Evolutionary conservation across 1,284 basidiomycete genomes (phyloP).

Genomic region (Ceratobasidium sp.): DNA sequence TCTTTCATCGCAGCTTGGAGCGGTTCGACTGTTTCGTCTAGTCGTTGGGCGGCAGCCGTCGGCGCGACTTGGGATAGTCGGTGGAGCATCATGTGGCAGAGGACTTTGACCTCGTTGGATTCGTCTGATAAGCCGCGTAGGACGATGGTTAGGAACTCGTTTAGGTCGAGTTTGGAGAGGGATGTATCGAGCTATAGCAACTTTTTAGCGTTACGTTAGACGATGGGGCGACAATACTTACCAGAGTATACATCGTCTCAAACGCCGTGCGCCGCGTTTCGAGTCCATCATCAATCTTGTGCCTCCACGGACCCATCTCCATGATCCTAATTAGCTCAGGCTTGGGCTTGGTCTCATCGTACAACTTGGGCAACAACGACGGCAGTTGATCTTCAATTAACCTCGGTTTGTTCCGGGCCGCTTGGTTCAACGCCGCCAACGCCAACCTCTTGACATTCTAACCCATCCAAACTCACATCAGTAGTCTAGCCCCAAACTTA

Average conservation of each 20-base stretch:
- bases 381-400: slow-evolving; percentile 89
- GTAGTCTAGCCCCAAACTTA: slow-evolving; percentile 34
- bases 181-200: slow-evolving; percentile 88
- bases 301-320: slow-evolving; percentile 98
- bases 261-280: slow-evolving; percentile 97
- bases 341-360: slow-evolving; percentile 87
- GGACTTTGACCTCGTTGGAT: slow-evolving; percentile 96
- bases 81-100: slow-evolving; percentile 96
- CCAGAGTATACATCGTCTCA: slow-evolving; percentile 96
- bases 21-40: slow-evolving; percentile 88
- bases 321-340: slow-evolving; percentile 90
- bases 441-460: slow-evolving; percentile 90
- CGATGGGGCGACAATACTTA: slow-evolving; percentile 59
- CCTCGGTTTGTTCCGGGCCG: slow-evolving; percentile 93
- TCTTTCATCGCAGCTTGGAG: slow-evolving; percentile 94
- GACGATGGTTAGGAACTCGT: slow-evolving; percentile 86
- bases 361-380: slow-evolving; percentile 84
- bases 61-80: slow-evolving; percentile 89
- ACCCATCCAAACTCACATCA: slow-evolving; percentile 15
- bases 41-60: slow-evolving; percentile 81
- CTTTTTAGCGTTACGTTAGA: slow-evolving; percentile 8
- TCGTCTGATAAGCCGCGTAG: slow-evolving; percentile 89
- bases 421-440: slow-evolving; percentile 91
- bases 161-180: slow-evolving; percentile 85
- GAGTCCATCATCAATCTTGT: slow-evolving; percentile 93